Evolutionary conservation across 345 rosid genomes (phyloP).

Genomic region (Boechera retrofracta): DNA sequence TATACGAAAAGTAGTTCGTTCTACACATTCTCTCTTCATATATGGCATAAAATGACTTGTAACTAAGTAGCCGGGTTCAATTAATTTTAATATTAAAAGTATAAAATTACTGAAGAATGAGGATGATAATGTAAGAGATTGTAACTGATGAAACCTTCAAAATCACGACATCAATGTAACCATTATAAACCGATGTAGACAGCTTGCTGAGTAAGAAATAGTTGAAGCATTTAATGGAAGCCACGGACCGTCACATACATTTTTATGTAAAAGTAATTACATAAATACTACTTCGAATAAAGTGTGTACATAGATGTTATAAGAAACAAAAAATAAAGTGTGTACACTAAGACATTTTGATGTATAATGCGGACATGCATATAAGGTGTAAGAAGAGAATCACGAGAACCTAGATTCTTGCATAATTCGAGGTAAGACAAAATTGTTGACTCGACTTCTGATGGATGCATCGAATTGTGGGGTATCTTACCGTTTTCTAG

Average conservation of each 20-base stretch:
- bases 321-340: conserved; percentile 1
- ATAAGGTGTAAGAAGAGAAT: conserved; percentile 22
- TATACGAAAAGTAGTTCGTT: conserved; percentile 21
- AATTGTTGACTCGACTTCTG: conserved; percentile 32
- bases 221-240: conserved; percentile 6
- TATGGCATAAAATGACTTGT: too few species aligned
- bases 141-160: neutral
- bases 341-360: conserved; percentile 27
- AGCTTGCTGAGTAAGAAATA: neutral
- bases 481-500: neutral
- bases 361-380: conserved; percentile 27
- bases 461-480: neutral
- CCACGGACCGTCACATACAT: conserved; percentile 19
- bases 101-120: neutral
- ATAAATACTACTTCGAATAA: neutral
- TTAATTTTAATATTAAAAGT: too few species aligned
- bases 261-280: conserved; percentile 5
- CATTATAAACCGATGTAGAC: neutral
- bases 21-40: neutral
- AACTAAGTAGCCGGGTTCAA: too few species aligned
- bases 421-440: conserved; percentile 39
- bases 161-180: neutral
- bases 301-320: conserved; percentile 1
- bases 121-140: neutral
- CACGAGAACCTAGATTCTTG: conserved; percentile 43